These are phyloP conservation scores for Metschnikowia henanensis DNA, from an alignment of 805 yeast species.

Conservation along the genomic window DNA sequence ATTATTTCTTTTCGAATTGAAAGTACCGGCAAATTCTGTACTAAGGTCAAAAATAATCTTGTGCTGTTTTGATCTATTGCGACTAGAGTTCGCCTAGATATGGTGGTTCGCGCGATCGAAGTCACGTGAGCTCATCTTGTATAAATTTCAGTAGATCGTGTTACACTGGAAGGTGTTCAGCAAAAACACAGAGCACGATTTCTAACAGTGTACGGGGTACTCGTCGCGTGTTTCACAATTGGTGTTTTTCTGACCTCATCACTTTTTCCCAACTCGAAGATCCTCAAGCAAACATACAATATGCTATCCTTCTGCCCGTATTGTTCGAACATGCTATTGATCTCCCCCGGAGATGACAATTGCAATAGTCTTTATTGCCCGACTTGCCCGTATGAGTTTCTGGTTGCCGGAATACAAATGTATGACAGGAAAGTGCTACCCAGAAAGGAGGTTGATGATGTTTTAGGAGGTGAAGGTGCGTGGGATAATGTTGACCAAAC, in stretches of 20 bases:
- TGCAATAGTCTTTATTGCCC: constrained; percentile 79
- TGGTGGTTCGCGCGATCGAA: too few species aligned
- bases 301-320: constrained; percentile 96
- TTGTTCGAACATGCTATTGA: constrained; percentile 87
- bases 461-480: constrained; percentile 93
- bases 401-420: constrained; percentile 78
- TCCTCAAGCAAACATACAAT: background rate
- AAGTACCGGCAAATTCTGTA: too few species aligned
- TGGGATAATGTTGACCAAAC: constrained; percentile 99
- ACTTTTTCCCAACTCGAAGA: too few species aligned
- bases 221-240: too few species aligned
- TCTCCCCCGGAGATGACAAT: constrained; percentile 54
- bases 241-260: too few species aligned
- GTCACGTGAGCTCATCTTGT: constrained; percentile 11
- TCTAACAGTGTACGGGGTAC: too few species aligned
- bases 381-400: constrained; percentile 95
- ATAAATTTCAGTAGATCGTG: background rate
- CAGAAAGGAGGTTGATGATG: constrained; percentile 93
- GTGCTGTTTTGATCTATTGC: too few species aligned
- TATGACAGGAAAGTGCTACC: constrained; percentile 82
- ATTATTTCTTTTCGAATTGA: too few species aligned
- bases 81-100: too few species aligned
- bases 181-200: too few species aligned
- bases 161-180: too few species aligned
- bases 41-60: too few species aligned